A percentile compares a stretch with the other conserved stretches of the same genome.
phyloP scores from a whole-genome alignment of 345 rosid species.

The Linum trigynum region DNA sequence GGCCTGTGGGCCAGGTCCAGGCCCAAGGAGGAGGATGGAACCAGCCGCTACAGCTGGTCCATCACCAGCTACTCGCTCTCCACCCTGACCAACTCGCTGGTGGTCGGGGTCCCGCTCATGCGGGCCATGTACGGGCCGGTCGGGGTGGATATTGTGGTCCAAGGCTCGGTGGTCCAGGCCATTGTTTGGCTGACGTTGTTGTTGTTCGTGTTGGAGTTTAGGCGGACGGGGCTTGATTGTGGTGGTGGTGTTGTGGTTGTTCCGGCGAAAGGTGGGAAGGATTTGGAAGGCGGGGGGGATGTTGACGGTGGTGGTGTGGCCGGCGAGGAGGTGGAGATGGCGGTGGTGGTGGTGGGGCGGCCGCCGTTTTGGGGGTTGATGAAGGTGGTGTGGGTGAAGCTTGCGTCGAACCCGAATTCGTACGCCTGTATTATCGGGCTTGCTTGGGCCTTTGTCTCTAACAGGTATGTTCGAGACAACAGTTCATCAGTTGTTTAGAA shows the following conservation, averaged over 20 bases:
- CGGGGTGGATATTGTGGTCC: conserved; percentile 75
- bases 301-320: neutral
- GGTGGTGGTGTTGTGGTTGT: neutral
- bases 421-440: conserved; percentile 67
- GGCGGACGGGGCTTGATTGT: conserved; percentile 23
- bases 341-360: neutral
- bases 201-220: conserved; percentile 58
- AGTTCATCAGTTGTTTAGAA: neutral
- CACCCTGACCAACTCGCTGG: conserved; percentile 56
- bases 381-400: conserved; percentile 48
- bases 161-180: conserved; percentile 52
- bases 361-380: conserved; percentile 40
- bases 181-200: conserved; percentile 68
- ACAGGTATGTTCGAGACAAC: conserved; percentile 28
- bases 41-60: conserved; percentile 50
- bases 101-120: conserved; percentile 64
- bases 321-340: neutral
- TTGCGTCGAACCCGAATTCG: conserved; percentile 56
- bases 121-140: conserved; percentile 64
- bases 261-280: conserved; percentile 18
- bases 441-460: conserved; percentile 64
- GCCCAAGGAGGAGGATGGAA: conserved; percentile 26
- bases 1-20: conserved; percentile 57
- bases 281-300: conserved; percentile 21
- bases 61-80: conserved; percentile 68